A percentile compares a stretch with the other conserved stretches of the same genome.
Evolutionary conservation across 352 stramenopile species (phyloP).

Genomic region (Phytophthora citricola): DNA sequence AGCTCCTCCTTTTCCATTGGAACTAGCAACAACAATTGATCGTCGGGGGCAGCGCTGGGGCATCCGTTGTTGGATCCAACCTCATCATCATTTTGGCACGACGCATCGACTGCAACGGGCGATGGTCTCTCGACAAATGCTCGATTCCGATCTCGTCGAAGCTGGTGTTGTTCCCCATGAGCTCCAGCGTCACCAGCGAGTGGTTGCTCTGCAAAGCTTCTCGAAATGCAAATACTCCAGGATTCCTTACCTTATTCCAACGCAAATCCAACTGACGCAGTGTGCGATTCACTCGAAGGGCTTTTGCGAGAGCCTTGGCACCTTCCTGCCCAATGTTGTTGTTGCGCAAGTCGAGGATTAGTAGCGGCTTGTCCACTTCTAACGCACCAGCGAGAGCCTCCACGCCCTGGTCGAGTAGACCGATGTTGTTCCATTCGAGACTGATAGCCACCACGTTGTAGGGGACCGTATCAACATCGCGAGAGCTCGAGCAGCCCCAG

Average conservation of each 20-base stretch:
- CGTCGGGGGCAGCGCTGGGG: slow-evolving; percentile 23
- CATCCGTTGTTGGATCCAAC: slow-evolving; percentile 19
- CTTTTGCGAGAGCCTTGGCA: no score
- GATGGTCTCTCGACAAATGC: slow-evolving; percentile 36
- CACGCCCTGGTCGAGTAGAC: slow-evolving; percentile 73
- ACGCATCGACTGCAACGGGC: slow-evolving; percentile 30
- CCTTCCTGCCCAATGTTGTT: no score
- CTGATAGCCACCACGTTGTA: slow-evolving; percentile 65
- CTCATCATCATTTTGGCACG: slow-evolving; percentile 34
- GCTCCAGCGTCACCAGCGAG: slow-evolving; percentile 61
- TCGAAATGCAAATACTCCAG: slow-evolving; percentile 72
- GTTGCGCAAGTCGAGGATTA: slow-evolving; percentile 51
- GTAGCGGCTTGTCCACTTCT: slow-evolving; percentile 66
- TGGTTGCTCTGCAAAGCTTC: slow-evolving; percentile 78
- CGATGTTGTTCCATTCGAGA: slow-evolving; percentile 88
- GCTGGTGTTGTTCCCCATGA: slow-evolving; percentile 83
- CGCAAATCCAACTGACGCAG: slow-evolving; percentile 80
- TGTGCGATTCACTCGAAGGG: slow-evolving; percentile 22
- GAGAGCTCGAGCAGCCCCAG: slow-evolving; percentile 39
- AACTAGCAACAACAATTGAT: slow-evolving; percentile 70
- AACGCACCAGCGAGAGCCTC: slow-evolving; percentile 66
- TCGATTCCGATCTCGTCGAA: slow-evolving; percentile 72
- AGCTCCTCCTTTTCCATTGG: slow-evolving; percentile 74
- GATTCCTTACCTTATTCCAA: slow-evolving; percentile 84
- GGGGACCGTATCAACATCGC: slow-evolving; percentile 59